Base-by-base conservation (phyloP, 192 early-diverging fungal genomes). In the Diversispora eburnea region DNA sequence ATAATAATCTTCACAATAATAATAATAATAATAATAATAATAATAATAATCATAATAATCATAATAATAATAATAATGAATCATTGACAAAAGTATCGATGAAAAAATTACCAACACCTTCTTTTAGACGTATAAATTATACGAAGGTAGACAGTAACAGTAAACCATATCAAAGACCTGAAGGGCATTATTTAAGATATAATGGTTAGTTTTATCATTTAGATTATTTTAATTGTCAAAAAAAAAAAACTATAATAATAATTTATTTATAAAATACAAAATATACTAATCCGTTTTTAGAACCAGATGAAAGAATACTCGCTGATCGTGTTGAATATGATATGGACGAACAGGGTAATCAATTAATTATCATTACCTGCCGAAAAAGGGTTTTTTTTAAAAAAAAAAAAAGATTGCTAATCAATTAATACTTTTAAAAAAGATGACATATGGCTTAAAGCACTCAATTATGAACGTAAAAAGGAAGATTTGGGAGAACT, bases 291-390 rank as follows among this genome's bases (percentile, higher is more conserved):
- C 25, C 25, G 25, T 33, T 33, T 33, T 33, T 33, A 88, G 88
- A 89, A 67, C 85, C 85, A 13, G 78, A 86, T 0, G 88, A 89
- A 64, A 82, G 72, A 42, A 84, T 86, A 15, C 77, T 89, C 15
- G 83, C 77, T 47, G 88, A 85, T 41, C 82, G 78, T 8, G 88
- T 94, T 45, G 98, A 99, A 78, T 99, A 99, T 77, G 98, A 99
- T 79, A 91, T 99, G 92, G 98, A 99, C 76, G 95, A 99, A 73
- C 92, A 97, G 82, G 93, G 88, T 87, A 83, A n/a, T 45, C 4
- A 19, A n/a, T 63, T 2, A 56, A 0, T 67, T 41, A 57, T 58
- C 0, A 3, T 60, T 66, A n/a, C 25, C 8, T 20, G 25, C 25
- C 25, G 25, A 33, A 33, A 33, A 2, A 33, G 25, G 25, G 0